Percentiles rank a stretch among this genome's conserved stretches.
These are phyloP conservation scores for Penicillium roqueforti DNA, from an alignment of 495 filamentous ascomycete genomes.

Conservation along the genomic window DNA sequence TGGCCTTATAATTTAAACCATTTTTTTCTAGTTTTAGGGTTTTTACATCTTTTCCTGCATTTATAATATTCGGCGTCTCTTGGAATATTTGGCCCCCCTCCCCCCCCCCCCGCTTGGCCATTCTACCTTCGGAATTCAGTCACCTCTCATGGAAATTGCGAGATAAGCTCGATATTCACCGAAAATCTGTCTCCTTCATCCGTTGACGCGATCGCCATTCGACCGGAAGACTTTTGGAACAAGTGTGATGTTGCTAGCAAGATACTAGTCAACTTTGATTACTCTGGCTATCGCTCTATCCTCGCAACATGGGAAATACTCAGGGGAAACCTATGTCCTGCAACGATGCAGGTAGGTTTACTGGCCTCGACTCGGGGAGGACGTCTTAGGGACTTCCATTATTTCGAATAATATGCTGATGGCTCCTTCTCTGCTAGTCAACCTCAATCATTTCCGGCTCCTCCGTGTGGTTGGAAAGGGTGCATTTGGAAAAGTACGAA, in stretches of 20 bases:
- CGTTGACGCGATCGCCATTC: not conserved
- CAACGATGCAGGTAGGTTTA: conserved; percentile 80
- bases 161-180: conserved; percentile 12
- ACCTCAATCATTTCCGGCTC: conserved; percentile 95
- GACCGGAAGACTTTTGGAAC: not conserved
- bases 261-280: conserved; percentile 16
- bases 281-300: conserved; percentile 17
- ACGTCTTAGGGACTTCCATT: not conserved
- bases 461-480: conserved; percentile 95
- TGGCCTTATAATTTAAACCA: too few species aligned
- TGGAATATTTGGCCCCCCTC: too few species aligned
- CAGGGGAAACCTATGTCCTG: conserved; percentile 90
- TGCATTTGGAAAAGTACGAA: conserved; percentile 96
- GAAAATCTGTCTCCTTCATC: not conserved
- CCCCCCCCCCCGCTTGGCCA: conserved; percentile 20
- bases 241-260: conserved; percentile 37
- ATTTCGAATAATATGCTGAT: conserved; percentile 10
- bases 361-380: not conserved
- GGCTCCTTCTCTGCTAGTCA: conserved; percentile 55
- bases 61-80: too few species aligned
- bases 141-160: conserved; percentile 18
- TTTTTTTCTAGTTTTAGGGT: too few species aligned
- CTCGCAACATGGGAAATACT: conserved; percentile 76
- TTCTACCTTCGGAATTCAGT: conserved; percentile 16
- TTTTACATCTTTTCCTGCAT: too few species aligned